phyloP scores from a whole-genome alignment of 495 filamentous ascomycete genomes.

The Gamarada debralockiae region DNA sequence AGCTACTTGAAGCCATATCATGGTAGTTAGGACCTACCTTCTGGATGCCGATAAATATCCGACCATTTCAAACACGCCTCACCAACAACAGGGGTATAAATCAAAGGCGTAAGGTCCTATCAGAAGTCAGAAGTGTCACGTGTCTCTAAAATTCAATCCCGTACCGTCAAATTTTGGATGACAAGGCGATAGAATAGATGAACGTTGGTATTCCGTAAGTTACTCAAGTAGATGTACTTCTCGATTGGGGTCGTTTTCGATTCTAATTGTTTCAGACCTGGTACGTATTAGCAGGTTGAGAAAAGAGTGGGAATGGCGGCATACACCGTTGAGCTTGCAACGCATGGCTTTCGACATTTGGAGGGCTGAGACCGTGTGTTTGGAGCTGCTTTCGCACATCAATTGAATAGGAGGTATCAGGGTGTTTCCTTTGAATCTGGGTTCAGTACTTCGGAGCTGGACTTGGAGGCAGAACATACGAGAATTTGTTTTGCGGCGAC shows the following conservation, averaged over 20 bases:
- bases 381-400: not conserved
- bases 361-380: constrained; percentile 49
- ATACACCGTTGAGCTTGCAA: constrained; percentile 65
- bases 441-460: not conserved
- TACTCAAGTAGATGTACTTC: constrained; percentile 73
- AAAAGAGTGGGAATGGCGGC: constrained; percentile 10
- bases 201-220: constrained; percentile 71
- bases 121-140: constrained; percentile 9
- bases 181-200: constrained; percentile 76
- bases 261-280: constrained; percentile 62
- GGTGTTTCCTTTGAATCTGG: not conserved
- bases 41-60: constrained; percentile 76
- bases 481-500: not conserved
- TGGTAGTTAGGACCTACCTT: constrained; percentile 49
- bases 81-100: constrained; percentile 79
- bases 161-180: constrained; percentile 65
- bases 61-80: constrained; percentile 80
- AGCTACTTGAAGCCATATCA: not conserved
- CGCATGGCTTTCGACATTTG: constrained; percentile 65
- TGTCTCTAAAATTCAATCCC: constrained; percentile 20
- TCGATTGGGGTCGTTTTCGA: constrained; percentile 66
- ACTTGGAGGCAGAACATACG: not conserved
- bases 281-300: constrained; percentile 3
- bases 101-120: constrained; percentile 59
- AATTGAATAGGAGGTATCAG: constrained; percentile 1